These are phyloP conservation scores for Candolleomyces aberdarensis DNA, from an alignment of 768 basidiomycete species.

Conservation along the genomic window DNA sequence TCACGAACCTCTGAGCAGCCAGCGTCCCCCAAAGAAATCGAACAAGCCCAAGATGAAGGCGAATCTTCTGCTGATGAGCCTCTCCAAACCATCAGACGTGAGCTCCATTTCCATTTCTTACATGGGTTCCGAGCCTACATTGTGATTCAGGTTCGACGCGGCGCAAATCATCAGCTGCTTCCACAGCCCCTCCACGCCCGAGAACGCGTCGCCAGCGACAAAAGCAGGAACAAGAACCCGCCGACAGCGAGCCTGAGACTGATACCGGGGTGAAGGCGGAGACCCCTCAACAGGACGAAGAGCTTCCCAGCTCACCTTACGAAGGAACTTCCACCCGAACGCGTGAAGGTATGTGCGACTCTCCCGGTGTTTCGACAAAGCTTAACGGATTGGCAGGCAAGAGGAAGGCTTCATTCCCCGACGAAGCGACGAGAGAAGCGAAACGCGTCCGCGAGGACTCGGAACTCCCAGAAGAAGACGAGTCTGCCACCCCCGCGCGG, in stretches of 20 bases:
- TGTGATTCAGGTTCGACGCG: constrained; percentile 34
- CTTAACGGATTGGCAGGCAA: constrained; percentile 42
- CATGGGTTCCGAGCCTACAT: constrained; percentile 1
- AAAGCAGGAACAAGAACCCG: constrained; percentile 22
- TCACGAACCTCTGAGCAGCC: constrained; percentile 4
- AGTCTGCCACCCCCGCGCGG: constrained; percentile 31
- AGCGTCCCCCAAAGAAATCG: background rate
- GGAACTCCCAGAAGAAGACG: constrained; percentile 65
- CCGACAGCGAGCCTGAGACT: constrained; percentile 22
- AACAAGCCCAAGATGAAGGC: constrained; percentile 12
- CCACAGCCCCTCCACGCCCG: constrained; percentile 29
- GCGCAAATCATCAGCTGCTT: constrained; percentile 35
- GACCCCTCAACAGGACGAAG: constrained; percentile 28
- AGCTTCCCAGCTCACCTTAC: constrained; percentile 28
- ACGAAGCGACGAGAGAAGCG: constrained; percentile 47
- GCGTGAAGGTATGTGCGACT: constrained; percentile 24
- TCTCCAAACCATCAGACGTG: constrained; percentile 32
- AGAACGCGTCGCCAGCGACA: constrained; percentile 29
- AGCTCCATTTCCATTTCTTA: constrained; percentile 9
- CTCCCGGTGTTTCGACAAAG: background rate
- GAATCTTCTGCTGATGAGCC: constrained; percentile 31
- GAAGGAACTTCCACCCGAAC: constrained; percentile 23
- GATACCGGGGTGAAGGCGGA: constrained; percentile 25
- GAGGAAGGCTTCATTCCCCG: constrained; percentile 54
- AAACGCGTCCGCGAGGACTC: constrained; percentile 68